Base-by-base conservation (phyloP, 2,329 filamentous ascomycete species). In the Hymenotorrendiella dingleyae region DNA sequence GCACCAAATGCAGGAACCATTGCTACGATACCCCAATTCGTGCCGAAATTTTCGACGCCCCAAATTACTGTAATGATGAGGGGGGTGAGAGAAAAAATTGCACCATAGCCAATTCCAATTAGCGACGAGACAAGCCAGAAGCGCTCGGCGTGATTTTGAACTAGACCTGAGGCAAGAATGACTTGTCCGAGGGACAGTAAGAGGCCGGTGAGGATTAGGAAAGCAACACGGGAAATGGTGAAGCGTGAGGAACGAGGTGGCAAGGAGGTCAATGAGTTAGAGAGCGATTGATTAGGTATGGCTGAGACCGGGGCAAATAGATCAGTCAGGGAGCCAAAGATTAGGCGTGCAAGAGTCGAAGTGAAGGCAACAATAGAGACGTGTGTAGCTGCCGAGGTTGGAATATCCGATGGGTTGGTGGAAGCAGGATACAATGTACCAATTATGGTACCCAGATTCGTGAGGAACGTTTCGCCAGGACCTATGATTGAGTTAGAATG, bases 31-130 rank as follows among this genome's bases (percentile, higher is more conserved):
- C 93, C 93, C 81, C 91, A 98, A 57, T 98, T 97, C 0, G 93
- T 98, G 45, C 88, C 93, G 61, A 98, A 97, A 62, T 97, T 98
- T 69, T 97, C 90, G 0, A 95, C 89, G 20, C 93, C 93, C 93
- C 93, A 98, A 34, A 98, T 91, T 8, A 96, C 89, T n/a, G 83
- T 88, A 54, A 96, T 84, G 43, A 97, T 86, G 52, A 97, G 90
- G 2, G 93, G 93, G 0, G 86, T 85, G 5, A 97, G 74, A 36
- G 80, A 85, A 69, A 97, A 98, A 17, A 90, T 79, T 23, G 90
- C 90, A 33, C 93, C 93, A 60, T 98, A 97, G 33, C 93, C 93
- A 1, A 89, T 82, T 6, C 93, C 93, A 6, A 98, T 80, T 1
- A 90, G 73, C 0, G 84, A 78, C 0, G 88, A 94, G 7, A 94